Conservation (phyloP, 768 basidiomycete species). For the Pholiota molesta region DNA sequence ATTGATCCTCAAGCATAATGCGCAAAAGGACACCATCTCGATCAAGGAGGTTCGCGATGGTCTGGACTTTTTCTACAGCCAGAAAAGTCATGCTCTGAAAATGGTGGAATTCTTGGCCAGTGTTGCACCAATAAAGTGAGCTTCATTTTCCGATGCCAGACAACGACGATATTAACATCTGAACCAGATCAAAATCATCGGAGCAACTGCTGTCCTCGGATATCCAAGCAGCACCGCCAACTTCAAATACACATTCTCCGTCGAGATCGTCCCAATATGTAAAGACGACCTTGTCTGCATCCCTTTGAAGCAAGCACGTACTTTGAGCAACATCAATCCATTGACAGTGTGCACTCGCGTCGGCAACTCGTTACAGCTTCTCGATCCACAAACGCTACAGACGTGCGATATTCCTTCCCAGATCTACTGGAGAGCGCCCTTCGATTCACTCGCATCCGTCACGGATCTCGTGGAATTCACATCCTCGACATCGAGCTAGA, state of each 20-base stretch:
- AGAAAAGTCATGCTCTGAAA: constrained; percentile 89
- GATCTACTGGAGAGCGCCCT: constrained; percentile 91
- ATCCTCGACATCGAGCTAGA: constrained; percentile 93
- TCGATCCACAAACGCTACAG: constrained; percentile 89
- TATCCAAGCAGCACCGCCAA: constrained; percentile 92
- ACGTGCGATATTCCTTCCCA: constrained; percentile 76
- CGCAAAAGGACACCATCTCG: constrained; percentile 94
- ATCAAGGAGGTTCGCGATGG: constrained; percentile 95
- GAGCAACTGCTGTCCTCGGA: constrained; percentile 95
- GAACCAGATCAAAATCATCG: constrained; percentile 80
- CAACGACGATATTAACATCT: constrained; percentile 6
- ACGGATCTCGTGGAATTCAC: constrained; percentile 94
- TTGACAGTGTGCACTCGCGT: constrained; percentile 89
- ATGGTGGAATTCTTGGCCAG: constrained; percentile 93
- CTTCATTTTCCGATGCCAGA: constrained; percentile 4
- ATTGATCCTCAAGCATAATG: constrained; percentile 93
- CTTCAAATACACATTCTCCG: constrained; percentile 97
- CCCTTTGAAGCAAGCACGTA: constrained; percentile 78
- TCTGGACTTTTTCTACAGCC: constrained; percentile 95
- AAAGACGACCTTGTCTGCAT: constrained; percentile 97
- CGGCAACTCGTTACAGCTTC: constrained; percentile 87
- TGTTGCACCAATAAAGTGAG: constrained; percentile 87
- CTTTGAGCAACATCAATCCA: constrained; percentile 86
- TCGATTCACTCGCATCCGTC: constrained; percentile 79
- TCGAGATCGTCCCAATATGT: constrained; percentile 96